Evolutionary conservation across 2,329 filamentous ascomycete species (phyloP).

Genomic region (Alternaria brassicicola): DNA sequence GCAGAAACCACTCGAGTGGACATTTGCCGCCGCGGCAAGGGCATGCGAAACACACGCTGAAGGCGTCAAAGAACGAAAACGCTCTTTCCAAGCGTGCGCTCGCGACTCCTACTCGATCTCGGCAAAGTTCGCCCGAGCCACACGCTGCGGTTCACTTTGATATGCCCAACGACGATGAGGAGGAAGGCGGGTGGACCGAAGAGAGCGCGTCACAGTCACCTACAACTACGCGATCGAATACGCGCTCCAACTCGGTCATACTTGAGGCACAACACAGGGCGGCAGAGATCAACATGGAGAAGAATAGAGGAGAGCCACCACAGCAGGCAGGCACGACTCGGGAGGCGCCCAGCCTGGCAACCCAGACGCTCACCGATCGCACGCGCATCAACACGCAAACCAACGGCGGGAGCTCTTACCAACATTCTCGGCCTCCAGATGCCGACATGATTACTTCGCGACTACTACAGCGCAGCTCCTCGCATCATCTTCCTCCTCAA

Average conservation of each 20-base stretch:
- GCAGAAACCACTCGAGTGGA: conserved; percentile 54
- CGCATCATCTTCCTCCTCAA: conserved; percentile 66
- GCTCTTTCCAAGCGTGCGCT: conserved; percentile 39
- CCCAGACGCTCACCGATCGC: conserved; percentile 37
- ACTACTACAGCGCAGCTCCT: conserved; percentile 68
- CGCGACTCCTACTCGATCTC: conserved; percentile 38
- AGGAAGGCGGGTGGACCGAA: conserved; percentile 50
- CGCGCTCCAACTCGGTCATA: conserved; percentile 49
- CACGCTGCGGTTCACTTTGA: conserved; percentile 52
- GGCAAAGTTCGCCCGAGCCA: conserved; percentile 42
- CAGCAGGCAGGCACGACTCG: conserved; percentile 14
- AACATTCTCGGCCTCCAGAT: conserved; percentile 53
- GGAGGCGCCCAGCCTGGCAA: conserved; percentile 16
- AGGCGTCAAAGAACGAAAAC: conserved; percentile 43
- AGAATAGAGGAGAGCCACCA: conserved; percentile 27
- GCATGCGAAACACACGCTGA: conserved; percentile 49
- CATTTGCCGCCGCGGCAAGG: conserved; percentile 52
- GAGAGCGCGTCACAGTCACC: conserved; percentile 52
- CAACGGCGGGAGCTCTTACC: conserved; percentile 42
- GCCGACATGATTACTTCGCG: conserved; percentile 72
- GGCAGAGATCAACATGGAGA: conserved; percentile 32
- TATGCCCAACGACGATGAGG: conserved; percentile 39
- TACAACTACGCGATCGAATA: conserved; percentile 50
- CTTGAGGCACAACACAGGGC: conserved; percentile 41
- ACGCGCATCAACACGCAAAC: conserved; percentile 28